Percentiles rank a stretch among this genome's conserved stretches.
phyloP scores from a whole-genome alignment of 1,284 basidiomycete species.

The Irpex rosettiformis region DNA sequence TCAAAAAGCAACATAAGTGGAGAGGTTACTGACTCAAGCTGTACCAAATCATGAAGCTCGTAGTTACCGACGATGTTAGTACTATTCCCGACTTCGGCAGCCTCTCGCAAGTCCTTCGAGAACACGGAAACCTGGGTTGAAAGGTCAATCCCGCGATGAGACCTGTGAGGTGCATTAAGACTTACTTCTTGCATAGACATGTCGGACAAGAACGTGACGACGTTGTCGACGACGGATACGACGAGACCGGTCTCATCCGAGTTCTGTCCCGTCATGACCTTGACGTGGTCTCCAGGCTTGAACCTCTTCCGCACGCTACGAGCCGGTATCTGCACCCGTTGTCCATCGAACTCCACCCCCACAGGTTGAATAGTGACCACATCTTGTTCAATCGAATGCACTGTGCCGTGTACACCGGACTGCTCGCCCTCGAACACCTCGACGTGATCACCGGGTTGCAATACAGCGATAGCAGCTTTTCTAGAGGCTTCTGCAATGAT shows the following conservation, averaged over 20 bases:
- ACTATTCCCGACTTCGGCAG: constrained; percentile 91
- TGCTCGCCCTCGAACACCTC: constrained; percentile 98
- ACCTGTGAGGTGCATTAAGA: constrained; percentile 1
- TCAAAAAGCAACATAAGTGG: constrained; percentile 12
- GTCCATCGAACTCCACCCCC: constrained; percentile 80
- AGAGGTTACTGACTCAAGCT: constrained; percentile 78
- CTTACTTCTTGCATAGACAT: constrained; percentile 88
- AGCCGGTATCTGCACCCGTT: constrained; percentile 85
- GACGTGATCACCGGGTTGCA: constrained; percentile 97
- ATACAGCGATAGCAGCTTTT: constrained; percentile 81
- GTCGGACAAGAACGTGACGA: constrained; percentile 97
- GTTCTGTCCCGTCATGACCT: constrained; percentile 96
- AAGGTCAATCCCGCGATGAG: no score
- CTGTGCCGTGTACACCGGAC: constrained; percentile 87
- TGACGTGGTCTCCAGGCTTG: constrained; percentile 97
- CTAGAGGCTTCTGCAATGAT: constrained; percentile 87
- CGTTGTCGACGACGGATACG: constrained; percentile 85
- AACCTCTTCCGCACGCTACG: constrained; percentile 92
- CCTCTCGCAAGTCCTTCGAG: constrained; percentile 95
- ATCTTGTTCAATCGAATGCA: constrained; percentile 87
- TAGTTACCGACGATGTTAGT: constrained; percentile 91
- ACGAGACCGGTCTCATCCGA: constrained; percentile 95
- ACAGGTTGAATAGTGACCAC: constrained; percentile 83
- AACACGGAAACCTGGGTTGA: constrained; percentile 85
- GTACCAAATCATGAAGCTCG: constrained; percentile 94